Conservation (phyloP, 2,329 filamentous ascomycete genomes). For the Sphaerulina populicola region DNA sequence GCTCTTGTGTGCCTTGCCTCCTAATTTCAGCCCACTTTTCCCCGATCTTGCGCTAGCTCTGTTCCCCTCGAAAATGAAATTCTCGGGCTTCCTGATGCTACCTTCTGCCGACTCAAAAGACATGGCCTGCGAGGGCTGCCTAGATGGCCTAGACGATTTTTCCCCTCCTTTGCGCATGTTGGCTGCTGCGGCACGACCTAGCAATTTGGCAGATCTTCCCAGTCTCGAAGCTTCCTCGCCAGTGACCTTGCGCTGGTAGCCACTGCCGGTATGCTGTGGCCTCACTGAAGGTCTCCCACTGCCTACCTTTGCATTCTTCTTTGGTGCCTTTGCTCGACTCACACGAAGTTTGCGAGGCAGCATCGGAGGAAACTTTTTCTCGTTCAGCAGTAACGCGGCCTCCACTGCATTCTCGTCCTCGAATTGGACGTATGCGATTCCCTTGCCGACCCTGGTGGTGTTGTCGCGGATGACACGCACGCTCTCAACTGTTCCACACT, state of each 20-base stretch:
- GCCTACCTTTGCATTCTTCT: constrained; percentile 40
- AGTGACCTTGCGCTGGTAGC: constrained; percentile 62
- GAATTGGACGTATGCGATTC: constrained; percentile 97
- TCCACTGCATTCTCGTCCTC: constrained; percentile 80
- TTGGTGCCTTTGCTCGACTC: constrained; percentile 67
- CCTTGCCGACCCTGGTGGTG: constrained; percentile 87
- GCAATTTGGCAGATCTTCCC: constrained; percentile 65
- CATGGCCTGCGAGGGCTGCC: neutral
- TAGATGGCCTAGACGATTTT: neutral
- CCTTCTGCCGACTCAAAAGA: constrained; percentile 14
- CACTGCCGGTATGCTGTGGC: constrained; percentile 25
- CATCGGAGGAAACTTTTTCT: constrained; percentile 88
- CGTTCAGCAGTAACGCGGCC: constrained; percentile 76
- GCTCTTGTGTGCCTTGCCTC: constrained; percentile 40
- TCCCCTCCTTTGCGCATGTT: constrained; percentile 26
- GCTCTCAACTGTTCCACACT: constrained; percentile 77
- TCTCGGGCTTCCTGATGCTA: constrained; percentile 52
- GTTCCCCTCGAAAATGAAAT: constrained; percentile 72
- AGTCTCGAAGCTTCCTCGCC: constrained; percentile 61
- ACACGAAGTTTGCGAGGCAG: constrained; percentile 84
- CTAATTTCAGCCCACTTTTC: constrained; percentile 53
- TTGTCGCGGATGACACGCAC: constrained; percentile 86
- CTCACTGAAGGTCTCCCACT: constrained; percentile 23
- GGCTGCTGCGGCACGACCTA: constrained; percentile 60
- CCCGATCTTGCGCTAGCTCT: constrained; percentile 61